phyloP scores from a whole-genome alignment of 768 basidiomycete species.

The Lentinus tigrinus region DNA sequence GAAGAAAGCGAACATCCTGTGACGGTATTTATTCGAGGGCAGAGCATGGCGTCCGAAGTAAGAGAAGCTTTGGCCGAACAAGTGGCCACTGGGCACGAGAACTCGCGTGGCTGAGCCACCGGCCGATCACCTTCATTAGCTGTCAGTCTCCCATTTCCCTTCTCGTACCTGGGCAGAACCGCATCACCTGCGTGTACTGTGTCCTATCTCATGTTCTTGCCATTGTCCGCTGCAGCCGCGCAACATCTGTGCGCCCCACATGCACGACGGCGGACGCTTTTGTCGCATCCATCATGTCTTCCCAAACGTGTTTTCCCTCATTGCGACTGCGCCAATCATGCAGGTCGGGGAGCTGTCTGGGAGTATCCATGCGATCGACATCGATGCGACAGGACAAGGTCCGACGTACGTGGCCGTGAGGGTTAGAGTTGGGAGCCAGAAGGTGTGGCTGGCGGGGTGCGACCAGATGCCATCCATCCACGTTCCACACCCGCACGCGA shows the following conservation, averaged over 20 bases:
- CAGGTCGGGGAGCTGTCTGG: neutral
- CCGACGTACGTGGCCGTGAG: neutral
- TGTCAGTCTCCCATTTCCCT: neutral
- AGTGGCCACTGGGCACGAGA: slow-evolving; percentile 5
- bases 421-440: slow-evolving; percentile 15
- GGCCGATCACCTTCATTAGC: slow-evolving; percentile 11
- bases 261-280: neutral
- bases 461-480: neutral
- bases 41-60: slow-evolving; percentile 9
- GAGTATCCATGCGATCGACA: neutral
- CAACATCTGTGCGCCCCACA: neutral
- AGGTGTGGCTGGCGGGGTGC: neutral
- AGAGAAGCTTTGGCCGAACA: neutral
- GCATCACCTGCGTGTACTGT: slow-evolving; percentile 1
- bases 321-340: slow-evolving; percentile 1
- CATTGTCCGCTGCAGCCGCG: too few relatives aligned
- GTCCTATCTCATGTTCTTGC: neutral
- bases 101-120: slow-evolving; percentile 4
- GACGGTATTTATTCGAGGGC: slow-evolving; percentile 18
- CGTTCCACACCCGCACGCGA: neutral
- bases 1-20: slow-evolving; percentile 5
- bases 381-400: neutral
- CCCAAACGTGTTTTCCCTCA: neutral
- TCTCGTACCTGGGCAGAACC: slow-evolving; percentile 2
- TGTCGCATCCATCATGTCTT: neutral